These are phyloP conservation scores for Begonia fuchsioides DNA, from an alignment of 306 rosid species.

Conservation along the genomic window DNA sequence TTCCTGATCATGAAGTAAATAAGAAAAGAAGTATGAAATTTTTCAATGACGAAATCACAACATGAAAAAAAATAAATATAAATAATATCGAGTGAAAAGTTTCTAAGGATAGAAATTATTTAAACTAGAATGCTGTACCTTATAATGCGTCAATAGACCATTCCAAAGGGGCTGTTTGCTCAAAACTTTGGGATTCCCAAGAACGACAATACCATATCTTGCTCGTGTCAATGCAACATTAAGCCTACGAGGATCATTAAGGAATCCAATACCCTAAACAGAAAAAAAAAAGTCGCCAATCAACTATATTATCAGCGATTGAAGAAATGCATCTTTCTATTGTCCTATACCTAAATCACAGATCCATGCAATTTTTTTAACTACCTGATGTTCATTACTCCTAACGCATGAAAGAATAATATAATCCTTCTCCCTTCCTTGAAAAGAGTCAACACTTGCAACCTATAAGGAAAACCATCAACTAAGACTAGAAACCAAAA, in stretches of 20 bases:
- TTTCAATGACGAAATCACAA: too few relatives aligned
- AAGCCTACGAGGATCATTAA: constrained; percentile 94
- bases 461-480: constrained; percentile 34
- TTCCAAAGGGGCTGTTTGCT: constrained; percentile 99
- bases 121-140: constrained; percentile 25
- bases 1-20: constrained; percentile 33
- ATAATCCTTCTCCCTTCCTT: constrained; percentile 98
- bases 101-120: too few relatives aligned
- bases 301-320: too few relatives aligned
- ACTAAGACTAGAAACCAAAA: too few relatives aligned
- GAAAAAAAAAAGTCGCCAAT: not conserved
- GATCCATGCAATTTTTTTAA: too few relatives aligned
- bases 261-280: constrained; percentile 88
- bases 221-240: constrained; percentile 98
- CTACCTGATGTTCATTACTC: constrained; percentile 98
- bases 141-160: constrained; percentile 88
- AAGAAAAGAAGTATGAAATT: too few relatives aligned
- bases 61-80: too few relatives aligned
- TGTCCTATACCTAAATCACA: too few relatives aligned
- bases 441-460: constrained; percentile 99
- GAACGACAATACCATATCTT: constrained; percentile 94
- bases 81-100: too few relatives aligned
- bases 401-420: constrained; percentile 94
- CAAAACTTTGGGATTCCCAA: constrained; percentile 95
- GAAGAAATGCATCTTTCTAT: too few relatives aligned